These are phyloP conservation scores for Sclerotinia trifoliorum DNA, from an alignment of 2,329 filamentous ascomycete genomes.

Conservation along the genomic window DNA sequence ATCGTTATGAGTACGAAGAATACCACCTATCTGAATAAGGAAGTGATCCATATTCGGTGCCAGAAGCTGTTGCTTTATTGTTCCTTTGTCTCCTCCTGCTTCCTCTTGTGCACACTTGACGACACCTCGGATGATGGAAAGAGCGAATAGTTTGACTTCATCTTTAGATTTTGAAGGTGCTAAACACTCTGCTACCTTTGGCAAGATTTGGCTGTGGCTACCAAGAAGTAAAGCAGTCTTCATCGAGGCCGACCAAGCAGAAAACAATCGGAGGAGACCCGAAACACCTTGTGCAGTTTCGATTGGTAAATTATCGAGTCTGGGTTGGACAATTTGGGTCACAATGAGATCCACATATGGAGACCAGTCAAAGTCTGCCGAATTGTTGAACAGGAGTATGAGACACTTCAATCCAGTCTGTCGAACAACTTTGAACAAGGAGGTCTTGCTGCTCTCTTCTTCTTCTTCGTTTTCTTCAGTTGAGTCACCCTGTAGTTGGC, in stretches of 20 bases:
- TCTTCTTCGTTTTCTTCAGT: constrained; percentile 41
- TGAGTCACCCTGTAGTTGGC: constrained; percentile 49
- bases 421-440: constrained; percentile 64
- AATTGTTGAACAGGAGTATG: constrained; percentile 72
- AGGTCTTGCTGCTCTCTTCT: constrained; percentile 44
- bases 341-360: constrained; percentile 70
- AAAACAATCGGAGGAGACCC: constrained; percentile 74
- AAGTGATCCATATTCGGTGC: constrained; percentile 58
- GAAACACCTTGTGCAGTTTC: constrained; percentile 92
- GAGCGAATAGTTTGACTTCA: constrained; percentile 78
- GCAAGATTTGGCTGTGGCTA: constrained; percentile 59
- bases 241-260: constrained; percentile 72
- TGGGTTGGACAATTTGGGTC: constrained; percentile 71
- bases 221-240: constrained; percentile 66
- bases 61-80: constrained; percentile 57
- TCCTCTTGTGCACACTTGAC: constrained; percentile 59
- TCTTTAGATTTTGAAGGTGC: constrained; percentile 73
- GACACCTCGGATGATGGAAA: constrained; percentile 72
- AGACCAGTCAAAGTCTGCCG: constrained; percentile 68
- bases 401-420: constrained; percentile 80
- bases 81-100: constrained; percentile 47
- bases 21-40: constrained; percentile 63
- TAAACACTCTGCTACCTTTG: constrained; percentile 70
- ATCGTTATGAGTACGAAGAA: constrained; percentile 58
- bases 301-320: constrained; percentile 72